These are phyloP conservation scores for Moricandia moricandioides DNA, from an alignment of 345 rosid genomes.

Conservation along the genomic window DNA sequence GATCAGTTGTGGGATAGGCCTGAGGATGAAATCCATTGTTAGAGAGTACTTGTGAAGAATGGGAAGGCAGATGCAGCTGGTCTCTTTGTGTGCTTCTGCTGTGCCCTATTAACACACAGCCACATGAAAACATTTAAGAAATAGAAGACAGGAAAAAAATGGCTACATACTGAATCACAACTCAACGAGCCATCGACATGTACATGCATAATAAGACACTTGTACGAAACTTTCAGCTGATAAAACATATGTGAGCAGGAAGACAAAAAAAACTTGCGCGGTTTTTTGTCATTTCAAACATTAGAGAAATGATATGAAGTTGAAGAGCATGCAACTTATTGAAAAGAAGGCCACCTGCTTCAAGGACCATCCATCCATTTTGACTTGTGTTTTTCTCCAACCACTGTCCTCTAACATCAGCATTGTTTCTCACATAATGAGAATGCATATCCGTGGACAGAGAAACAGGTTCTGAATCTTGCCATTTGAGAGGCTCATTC, in stretches of 20 bases:
- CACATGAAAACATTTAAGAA: slow-evolving; percentile 30
- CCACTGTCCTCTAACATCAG: slow-evolving; percentile 31
- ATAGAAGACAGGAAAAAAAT: neutral
- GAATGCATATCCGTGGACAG: slow-evolving; percentile 33
- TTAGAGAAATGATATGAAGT: neutral
- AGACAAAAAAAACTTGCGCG: neutral
- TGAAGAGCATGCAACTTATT: neutral
- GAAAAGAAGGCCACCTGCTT: slow-evolving; percentile 48
- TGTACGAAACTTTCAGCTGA: too few species aligned
- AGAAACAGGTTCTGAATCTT: slow-evolving; percentile 39
- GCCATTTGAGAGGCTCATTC: slow-evolving; percentile 50
- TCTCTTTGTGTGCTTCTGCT: slow-evolving; percentile 40
- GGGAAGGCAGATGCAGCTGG: slow-evolving; percentile 46
- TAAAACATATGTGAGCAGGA: neutral
- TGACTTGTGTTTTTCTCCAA: slow-evolving; percentile 39
- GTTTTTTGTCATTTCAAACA: neutral
- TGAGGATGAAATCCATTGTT: slow-evolving; percentile 50
- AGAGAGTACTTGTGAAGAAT: slow-evolving; percentile 41
- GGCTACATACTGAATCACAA: neutral
- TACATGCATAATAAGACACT: too few species aligned
- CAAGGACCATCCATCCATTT: slow-evolving; percentile 32
- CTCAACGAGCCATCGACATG: too few species aligned
- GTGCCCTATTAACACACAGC: slow-evolving; percentile 47
- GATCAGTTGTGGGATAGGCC: slow-evolving; percentile 41
- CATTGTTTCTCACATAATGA: slow-evolving; percentile 40